Percentiles rank a stretch among this genome's conserved stretches.
Evolutionary conservation across 1,284 basidiomycete species (phyloP).

Genomic region (Cutaneotrichosporon dermatis): DNA sequence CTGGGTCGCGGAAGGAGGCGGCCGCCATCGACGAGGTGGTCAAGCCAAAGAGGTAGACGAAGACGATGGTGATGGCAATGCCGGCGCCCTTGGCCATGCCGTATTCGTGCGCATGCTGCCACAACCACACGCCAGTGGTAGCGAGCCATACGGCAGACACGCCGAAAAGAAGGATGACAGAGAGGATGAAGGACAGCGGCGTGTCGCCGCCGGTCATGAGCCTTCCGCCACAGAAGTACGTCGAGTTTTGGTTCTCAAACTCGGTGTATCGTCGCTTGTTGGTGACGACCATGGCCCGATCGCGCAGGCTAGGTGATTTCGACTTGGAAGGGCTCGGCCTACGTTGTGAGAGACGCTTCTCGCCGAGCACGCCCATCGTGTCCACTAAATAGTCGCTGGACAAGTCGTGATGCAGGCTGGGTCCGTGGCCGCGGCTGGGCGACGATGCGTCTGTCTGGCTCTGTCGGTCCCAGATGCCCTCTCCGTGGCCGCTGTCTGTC

Average conservation of each 20-base stretch:
- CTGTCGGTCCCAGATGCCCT: slow-evolving; percentile 10
- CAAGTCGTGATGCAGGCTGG: slow-evolving; percentile 12
- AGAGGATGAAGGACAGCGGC: slow-evolving; percentile 67
- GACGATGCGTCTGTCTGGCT: slow-evolving; percentile 13
- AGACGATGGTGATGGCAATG: slow-evolving; percentile 66
- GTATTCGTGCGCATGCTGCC: slow-evolving; percentile 68
- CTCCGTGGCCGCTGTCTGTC: not conserved
- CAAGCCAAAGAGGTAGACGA: slow-evolving; percentile 43
- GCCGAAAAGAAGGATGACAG: slow-evolving; percentile 60
- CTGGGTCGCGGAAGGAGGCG: slow-evolving; percentile 77
- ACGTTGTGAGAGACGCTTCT: slow-evolving; percentile 5
- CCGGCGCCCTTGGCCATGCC: slow-evolving; percentile 71
- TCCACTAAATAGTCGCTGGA: slow-evolving; percentile 20
- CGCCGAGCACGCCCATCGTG: slow-evolving; percentile 1
- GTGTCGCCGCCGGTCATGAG: slow-evolving; percentile 79
- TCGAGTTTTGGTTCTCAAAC: slow-evolving; percentile 62
- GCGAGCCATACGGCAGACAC: slow-evolving; percentile 75
- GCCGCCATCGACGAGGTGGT: slow-evolving; percentile 36
- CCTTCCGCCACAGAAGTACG: slow-evolving; percentile 65
- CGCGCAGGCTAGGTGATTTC: not conserved
- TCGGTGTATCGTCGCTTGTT: slow-evolving; percentile 55
- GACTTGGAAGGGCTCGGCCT: slow-evolving; percentile 1
- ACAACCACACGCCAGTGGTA: slow-evolving; percentile 81
- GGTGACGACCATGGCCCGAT: not conserved
- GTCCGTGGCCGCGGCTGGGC: slow-evolving; percentile 6